Evolutionary conservation across 768 basidiomycete genomes (phyloP), one percentile per base, ranked within the genome.

Genomic region (Sporobolomyces roseus): DNA sequence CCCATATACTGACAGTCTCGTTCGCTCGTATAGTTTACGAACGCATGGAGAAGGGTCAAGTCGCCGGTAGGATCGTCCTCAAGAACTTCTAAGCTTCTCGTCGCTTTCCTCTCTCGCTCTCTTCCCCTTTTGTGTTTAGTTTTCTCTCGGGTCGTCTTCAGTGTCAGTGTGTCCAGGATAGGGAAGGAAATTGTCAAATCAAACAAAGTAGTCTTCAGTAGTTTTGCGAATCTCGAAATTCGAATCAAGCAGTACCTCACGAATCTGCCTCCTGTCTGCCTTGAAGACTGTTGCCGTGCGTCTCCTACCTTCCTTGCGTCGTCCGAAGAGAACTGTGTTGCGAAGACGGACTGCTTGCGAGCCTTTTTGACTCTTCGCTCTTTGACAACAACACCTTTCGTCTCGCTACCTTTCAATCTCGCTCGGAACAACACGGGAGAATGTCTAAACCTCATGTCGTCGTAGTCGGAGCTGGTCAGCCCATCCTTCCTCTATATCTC

Each of bases 1-100:
- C n/a, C n/a, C n/a, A 14, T 23, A 13, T 13, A 38, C 55, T 25
- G 5, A 0, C 90, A 88, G 80, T 88, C 87, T 8, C 84, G 93
- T 74, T 93, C 89, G 77, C 94, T 53, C 36, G 78, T 93, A 30
- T 52, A 54, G 59, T 71, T 30, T 67, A 62, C 63, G 49, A 67
- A 33, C 56, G 70, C 51, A 75, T 75, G 75, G 75, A 77, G 63
- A 36, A 56, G 21, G 76, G 76, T n/a, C 63, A 62, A 33, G 12
- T 77, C 49, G 58, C 74, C 1, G 76, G 76, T 38, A 67, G 76
- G 13, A 62, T 77, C 70, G 76, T 77, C 48, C 74, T 77, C 59
- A 72, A 74, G 59, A 60, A 60, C 32, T 60, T 60, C 56, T 58
- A 36, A 56, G 17, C 14, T 21, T 35, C n/a, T n/a, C n/a, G n/a